Base-by-base conservation (phyloP, 345 rosid genomes). In the Dimocarpus longan region DNA sequence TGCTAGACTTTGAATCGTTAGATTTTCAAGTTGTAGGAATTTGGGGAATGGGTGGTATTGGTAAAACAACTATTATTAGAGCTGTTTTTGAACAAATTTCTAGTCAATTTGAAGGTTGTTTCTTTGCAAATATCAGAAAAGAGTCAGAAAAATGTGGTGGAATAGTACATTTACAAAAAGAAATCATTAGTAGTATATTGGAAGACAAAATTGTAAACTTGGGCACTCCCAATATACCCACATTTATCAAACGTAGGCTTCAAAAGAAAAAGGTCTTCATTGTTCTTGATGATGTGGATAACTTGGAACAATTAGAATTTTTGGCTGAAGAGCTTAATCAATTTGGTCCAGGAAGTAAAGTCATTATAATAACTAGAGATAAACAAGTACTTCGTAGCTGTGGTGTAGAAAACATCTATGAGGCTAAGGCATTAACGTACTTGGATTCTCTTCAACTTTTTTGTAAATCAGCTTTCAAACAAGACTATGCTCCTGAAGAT, bases 11-110 rank as follows among this genome's bases (percentile, higher is more conserved):
- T 18, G 63, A 19, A 57, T n/a, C n/a, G 10, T n/a, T 57, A 18
- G 67, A 64, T 64, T 22, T 64, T 12, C 67, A 40, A 22, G 15
- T 64, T 22, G 40, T 64, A 26, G 40, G 67, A 64, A 64, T 64
- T 64, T 64, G 67, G 67, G 67, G 67, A 6, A 64, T 64, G 67
- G 67, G 67, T 64, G 67, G 67, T 13, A 26, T 64, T 4, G 67
- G 67, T 64, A 64, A 64, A 64, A 64, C 67, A 64, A 64, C 67
- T 28, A 10, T 64, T 64, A 26, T 26, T 10, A 18, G 15, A 64
- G 12, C 67, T 64, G 8, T 26, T 64, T 64, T 22, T 24, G 67
- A 64, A 3, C 32, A 28, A 13, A 22, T 64, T 28, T 64, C 67
- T 6, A 8, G 40, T 64, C 40, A 64, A 26, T 64, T 22, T 64